Percentiles rank a stretch among this genome's conserved stretches.
phyloP scores from a whole-genome alignment of 2,329 filamentous ascomycete genomes.

The Elsinoe australis region DNA sequence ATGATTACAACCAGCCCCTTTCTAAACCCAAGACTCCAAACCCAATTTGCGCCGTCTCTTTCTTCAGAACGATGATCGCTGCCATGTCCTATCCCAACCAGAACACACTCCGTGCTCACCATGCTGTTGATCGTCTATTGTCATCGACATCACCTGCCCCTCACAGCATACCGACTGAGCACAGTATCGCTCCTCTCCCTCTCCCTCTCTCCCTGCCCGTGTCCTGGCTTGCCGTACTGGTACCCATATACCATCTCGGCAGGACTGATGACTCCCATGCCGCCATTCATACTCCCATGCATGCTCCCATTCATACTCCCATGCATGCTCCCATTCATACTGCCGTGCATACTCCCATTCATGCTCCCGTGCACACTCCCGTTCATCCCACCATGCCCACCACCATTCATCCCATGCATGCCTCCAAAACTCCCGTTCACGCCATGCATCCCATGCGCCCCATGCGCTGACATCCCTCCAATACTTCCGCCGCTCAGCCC shows the following conservation, averaged over 20 bases:
- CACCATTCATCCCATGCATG: slow-evolving; percentile 8
- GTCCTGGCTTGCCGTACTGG: slow-evolving; percentile 10
- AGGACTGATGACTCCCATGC: slow-evolving; percentile 9
- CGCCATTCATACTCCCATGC: neutral
- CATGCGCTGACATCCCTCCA: slow-evolving; percentile 8
- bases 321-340: slow-evolving; percentile 3
- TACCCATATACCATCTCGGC: slow-evolving; percentile 10
- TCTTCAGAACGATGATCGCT: no score
- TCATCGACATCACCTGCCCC: no score
- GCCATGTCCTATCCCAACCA: no score
- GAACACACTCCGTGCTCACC: no score
- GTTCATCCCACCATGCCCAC: neutral
- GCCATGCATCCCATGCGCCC: neutral
- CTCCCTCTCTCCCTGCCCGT: slow-evolving; percentile 1
- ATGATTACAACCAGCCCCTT: neutral
- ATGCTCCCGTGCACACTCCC: neutral
- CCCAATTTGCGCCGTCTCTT: no score
- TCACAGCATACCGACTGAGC: slow-evolving; percentile 11
- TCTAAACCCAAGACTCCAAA: no score
- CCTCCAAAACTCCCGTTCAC: neutral
- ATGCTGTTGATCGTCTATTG: no score
- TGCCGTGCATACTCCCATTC: neutral
- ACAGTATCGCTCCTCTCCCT: slow-evolving; percentile 18
- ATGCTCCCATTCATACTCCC: neutral
- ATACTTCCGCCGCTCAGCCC: slow-evolving; percentile 12